Conservation (phyloP, 306 rosid species). For the Fragaria nilgerrensis region DNA sequence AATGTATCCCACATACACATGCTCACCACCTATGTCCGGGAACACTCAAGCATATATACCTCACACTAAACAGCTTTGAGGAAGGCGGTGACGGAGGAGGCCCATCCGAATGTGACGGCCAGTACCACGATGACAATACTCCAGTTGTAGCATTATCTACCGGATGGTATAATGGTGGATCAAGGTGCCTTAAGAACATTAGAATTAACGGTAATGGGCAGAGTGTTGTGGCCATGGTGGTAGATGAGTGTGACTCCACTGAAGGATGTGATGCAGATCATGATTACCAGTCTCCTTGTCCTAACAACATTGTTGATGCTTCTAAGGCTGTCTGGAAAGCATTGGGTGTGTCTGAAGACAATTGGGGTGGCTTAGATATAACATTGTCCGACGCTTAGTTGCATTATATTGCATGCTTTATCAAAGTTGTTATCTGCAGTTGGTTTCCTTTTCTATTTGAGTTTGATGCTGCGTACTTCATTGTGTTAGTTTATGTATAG, state of each 20-base stretch:
- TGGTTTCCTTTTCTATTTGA: too few species aligned
- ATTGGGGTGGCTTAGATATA: too few species aligned
- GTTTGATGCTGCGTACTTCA: too few species aligned
- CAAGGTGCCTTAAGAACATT: constrained; percentile 34
- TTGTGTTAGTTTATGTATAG: too few species aligned
- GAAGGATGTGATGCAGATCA: constrained; percentile 44
- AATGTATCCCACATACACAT: constrained; percentile 28
- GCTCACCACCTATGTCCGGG: constrained; percentile 31
- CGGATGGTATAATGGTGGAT: constrained; percentile 28
- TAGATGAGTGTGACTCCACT: constrained; percentile 64
- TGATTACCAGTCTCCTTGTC: constrained; percentile 42
- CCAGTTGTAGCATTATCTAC: constrained; percentile 51
- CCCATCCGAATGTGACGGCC: constrained; percentile 37
- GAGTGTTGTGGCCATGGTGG: constrained; percentile 45
- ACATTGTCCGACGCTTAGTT: too few species aligned
- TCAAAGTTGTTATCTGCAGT: too few species aligned
- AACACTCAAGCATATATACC: constrained; percentile 32
- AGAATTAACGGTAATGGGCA: constrained; percentile 42
- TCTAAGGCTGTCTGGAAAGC: too few species aligned
- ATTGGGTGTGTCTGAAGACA: too few species aligned
- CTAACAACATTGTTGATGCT: neutral
- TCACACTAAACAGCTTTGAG: constrained; percentile 45
- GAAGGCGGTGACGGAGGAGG: constrained; percentile 43
- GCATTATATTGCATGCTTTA: too few species aligned
- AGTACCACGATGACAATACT: constrained; percentile 33